These are phyloP conservation scores for Zarea fungicola DNA, from an alignment of 2,329 filamentous ascomycete species.

Conservation along the genomic window DNA sequence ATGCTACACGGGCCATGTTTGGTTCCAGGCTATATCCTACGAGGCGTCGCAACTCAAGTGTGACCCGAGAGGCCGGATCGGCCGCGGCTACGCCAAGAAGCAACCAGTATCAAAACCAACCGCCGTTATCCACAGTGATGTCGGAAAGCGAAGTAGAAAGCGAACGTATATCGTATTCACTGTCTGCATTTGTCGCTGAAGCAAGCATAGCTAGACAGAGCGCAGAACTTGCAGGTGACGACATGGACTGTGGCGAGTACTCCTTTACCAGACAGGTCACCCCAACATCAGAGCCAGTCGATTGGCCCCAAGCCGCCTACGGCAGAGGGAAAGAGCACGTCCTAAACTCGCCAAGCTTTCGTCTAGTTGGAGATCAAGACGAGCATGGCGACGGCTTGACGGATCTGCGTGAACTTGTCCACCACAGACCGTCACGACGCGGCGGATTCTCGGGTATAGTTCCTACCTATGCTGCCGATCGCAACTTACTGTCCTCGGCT, in stretches of 20 bases:
- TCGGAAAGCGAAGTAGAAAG: conserved; percentile 56
- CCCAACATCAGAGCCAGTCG: conserved; percentile 41
- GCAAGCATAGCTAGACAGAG: neutral
- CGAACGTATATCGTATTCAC: conserved; percentile 43
- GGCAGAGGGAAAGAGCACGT: conserved; percentile 33
- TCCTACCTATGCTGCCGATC: conserved; percentile 44
- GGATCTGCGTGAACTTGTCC: conserved; percentile 47
- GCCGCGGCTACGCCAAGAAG: conserved; percentile 17
- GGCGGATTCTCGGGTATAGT: conserved; percentile 46
- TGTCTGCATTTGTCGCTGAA: conserved; percentile 30
- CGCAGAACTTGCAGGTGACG: neutral
- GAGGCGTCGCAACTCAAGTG: conserved; percentile 3
- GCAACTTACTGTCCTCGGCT: conserved; percentile 46
- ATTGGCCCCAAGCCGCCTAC: conserved; percentile 43
- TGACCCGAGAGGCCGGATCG: neutral
- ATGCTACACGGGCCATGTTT: conserved; percentile 33
- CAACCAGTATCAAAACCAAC: conserved; percentile 56
- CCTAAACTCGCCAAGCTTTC: conserved; percentile 30
- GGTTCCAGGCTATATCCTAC: conserved; percentile 13
- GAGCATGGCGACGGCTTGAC: conserved; percentile 61
- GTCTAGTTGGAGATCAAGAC: conserved; percentile 52
- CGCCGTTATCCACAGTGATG: conserved; percentile 58
- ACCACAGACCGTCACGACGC: conserved; percentile 48
- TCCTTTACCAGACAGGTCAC: neutral
- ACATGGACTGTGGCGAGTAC: neutral